Evolutionary conservation across 352 stramenopile species (phyloP).

Genomic region (Lagenidium giganteum): DNA sequence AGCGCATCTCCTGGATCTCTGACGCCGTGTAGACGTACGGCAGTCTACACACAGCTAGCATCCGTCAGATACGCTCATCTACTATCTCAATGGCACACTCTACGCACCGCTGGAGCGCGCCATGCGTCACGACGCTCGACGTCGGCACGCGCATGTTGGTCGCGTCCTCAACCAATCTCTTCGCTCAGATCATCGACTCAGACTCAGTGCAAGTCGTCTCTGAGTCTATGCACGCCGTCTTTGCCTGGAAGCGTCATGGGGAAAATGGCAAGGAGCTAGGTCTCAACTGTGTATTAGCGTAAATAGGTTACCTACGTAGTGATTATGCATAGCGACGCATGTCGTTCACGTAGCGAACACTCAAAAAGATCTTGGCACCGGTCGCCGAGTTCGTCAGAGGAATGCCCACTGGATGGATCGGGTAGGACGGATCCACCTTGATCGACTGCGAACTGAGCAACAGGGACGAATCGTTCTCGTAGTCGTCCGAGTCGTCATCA

Average conservation of each 20-base stretch:
- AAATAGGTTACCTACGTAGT: slow-evolving; percentile 1
- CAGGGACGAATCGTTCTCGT: slow-evolving; percentile 57
- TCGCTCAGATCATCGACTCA: too few relatives aligned
- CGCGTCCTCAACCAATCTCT: too few relatives aligned
- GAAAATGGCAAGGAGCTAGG: too few relatives aligned
- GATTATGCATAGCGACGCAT: slow-evolving; percentile 70
- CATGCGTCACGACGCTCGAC: slow-evolving; percentile 32
- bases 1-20: slow-evolving; percentile 87
- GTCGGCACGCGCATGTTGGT: slow-evolving; percentile 14
- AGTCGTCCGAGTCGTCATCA: slow-evolving; percentile 44
- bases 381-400: slow-evolving; percentile 41
- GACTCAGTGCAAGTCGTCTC: too few relatives aligned
- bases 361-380: slow-evolving; percentile 66
- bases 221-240: too few relatives aligned
- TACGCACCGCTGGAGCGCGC: slow-evolving; percentile 60
- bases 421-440: slow-evolving; percentile 38
- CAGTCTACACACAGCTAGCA: slow-evolving; percentile 25
- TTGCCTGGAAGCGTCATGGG: too few relatives aligned
- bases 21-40: slow-evolving; percentile 76
- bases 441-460: slow-evolving; percentile 54
- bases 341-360: slow-evolving; percentile 85
- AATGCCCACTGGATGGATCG: slow-evolving; percentile 39
- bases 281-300: neutral
- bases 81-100: neutral
- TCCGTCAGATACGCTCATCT: slow-evolving; percentile 1